phyloP scores from a whole-genome alignment of 176 grass and related monocot genomes.

The Oryza brachyantha region DNA sequence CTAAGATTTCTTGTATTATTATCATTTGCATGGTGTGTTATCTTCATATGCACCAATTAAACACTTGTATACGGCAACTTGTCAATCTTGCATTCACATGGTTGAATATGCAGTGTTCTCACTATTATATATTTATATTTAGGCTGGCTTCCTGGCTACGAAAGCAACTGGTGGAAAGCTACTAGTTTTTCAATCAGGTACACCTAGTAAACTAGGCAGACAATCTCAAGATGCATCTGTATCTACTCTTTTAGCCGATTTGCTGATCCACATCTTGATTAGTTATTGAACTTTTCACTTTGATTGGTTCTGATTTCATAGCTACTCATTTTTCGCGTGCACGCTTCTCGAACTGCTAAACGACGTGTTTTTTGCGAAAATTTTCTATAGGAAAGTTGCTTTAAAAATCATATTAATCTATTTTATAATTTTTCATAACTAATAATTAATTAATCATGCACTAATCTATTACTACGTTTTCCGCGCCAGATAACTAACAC shows the following conservation, averaged over 20 bases:
- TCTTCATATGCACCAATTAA: background rate
- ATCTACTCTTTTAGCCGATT: background rate
- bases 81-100: background rate
- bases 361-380: no score
- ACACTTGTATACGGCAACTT: background rate
- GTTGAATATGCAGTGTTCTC: constrained; percentile 4
- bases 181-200: constrained; percentile 93
- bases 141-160: constrained; percentile 80
- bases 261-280: background rate
- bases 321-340: no score
- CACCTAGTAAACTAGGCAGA: background rate
- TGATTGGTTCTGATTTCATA: background rate
- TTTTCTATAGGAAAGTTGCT: no score
- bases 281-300: background rate
- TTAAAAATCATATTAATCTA: no score
- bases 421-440: no score
- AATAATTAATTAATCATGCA: no score
- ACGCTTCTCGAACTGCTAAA: no score
- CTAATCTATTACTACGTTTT: no score
- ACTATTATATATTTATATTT: constrained; percentile 23
- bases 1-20: constrained; percentile 7
- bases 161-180: constrained; percentile 90
- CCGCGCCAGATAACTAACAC: no score
- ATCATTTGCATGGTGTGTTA: background rate
- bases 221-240: background rate